Evolutionary conservation across 2,329 filamentous ascomycete species (phyloP).

Genomic region (Botrytis cinerea): DNA sequence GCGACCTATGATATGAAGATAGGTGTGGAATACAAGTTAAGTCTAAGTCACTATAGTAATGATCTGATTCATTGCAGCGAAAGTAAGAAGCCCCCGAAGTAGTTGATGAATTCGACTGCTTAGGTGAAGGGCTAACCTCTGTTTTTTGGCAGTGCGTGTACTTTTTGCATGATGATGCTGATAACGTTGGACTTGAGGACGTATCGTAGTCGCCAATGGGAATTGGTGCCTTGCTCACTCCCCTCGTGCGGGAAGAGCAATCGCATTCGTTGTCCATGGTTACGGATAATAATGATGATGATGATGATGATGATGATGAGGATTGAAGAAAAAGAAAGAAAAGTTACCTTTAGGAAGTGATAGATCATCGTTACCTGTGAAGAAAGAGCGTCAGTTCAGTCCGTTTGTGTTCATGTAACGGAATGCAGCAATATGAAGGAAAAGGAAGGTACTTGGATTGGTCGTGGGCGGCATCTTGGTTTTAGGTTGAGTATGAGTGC

Average conservation of each 20-base stretch:
- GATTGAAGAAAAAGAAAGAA: slow-evolving; percentile 24
- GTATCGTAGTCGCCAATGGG: slow-evolving; percentile 7
- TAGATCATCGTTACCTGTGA: slow-evolving; percentile 61
- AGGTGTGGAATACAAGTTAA: neutral
- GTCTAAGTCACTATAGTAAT: neutral
- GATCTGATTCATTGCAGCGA: neutral
- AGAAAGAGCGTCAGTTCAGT: slow-evolving; percentile 29
- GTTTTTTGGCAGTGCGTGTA: neutral
- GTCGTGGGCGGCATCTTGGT: slow-evolving; percentile 2
- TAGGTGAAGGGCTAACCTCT: neutral
- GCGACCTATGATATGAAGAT: slow-evolving; percentile 10
- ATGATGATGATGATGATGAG: slow-evolving; percentile 19
- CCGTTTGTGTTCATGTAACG: neutral
- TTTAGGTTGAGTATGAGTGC: neutral
- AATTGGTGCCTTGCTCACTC: slow-evolving; percentile 13
- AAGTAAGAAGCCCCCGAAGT: slow-evolving; percentile 1
- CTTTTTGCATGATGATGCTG: slow-evolving; percentile 7
- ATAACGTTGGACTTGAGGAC: slow-evolving; percentile 17
- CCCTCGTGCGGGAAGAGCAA: slow-evolving; percentile 16
- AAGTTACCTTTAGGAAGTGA: slow-evolving; percentile 62
- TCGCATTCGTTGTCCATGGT: slow-evolving; percentile 22
- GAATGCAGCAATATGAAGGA: neutral
- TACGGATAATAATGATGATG: slow-evolving; percentile 19
- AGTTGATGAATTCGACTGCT: neutral
- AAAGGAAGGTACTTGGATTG: slow-evolving; percentile 18